Conservation (phyloP, 2,329 filamentous ascomycete species). For the Coniochaeta hoffmannii region DNA sequence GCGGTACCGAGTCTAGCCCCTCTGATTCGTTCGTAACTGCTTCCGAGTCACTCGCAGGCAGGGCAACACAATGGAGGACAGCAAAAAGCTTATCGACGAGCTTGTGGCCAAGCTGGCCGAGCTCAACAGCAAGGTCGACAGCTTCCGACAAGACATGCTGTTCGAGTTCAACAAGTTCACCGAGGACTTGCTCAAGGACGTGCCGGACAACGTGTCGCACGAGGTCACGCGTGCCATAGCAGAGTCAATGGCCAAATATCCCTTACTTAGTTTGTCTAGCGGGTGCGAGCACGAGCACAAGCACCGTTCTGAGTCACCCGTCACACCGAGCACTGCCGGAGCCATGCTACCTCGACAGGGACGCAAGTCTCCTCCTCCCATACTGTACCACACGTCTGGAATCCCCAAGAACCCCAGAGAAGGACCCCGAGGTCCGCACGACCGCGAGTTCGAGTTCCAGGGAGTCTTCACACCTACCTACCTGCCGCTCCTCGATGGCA, state of each 20-base stretch:
- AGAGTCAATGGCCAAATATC: slow-evolving; percentile 34
- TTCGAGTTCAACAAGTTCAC: slow-evolving; percentile 50
- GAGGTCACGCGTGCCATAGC: slow-evolving; percentile 39
- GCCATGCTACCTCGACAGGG: slow-evolving; percentile 10
- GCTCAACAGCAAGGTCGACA: slow-evolving; percentile 49
- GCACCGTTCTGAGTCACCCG: slow-evolving; percentile 9
- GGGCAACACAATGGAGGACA: slow-evolving; percentile 36
- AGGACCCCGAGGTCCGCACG: slow-evolving; percentile 37
- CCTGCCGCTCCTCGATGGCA: slow-evolving; percentile 51
- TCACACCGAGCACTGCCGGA: slow-evolving; percentile 10
- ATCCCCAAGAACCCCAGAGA: slow-evolving; percentile 19
- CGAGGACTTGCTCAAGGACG: slow-evolving; percentile 39
- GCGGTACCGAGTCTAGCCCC: neutral
- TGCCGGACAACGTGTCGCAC: slow-evolving; percentile 37
- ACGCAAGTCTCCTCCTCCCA: slow-evolving; percentile 29
- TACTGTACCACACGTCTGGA: slow-evolving; percentile 30
- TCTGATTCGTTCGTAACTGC: neutral
- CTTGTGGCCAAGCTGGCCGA: slow-evolving; percentile 46
- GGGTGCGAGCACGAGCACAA: slow-evolving; percentile 26
- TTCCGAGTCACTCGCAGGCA: slow-evolving; percentile 11
- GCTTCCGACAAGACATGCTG: slow-evolving; percentile 50
- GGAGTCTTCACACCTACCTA: slow-evolving; percentile 57
- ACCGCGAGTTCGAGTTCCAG: slow-evolving; percentile 51
- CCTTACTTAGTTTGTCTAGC: slow-evolving; percentile 29
- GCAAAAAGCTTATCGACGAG: slow-evolving; percentile 40